These are phyloP conservation scores for Jacaranda mimosifolia DNA, from an alignment of 257 asterid genomes.

Conservation along the genomic window DNA sequence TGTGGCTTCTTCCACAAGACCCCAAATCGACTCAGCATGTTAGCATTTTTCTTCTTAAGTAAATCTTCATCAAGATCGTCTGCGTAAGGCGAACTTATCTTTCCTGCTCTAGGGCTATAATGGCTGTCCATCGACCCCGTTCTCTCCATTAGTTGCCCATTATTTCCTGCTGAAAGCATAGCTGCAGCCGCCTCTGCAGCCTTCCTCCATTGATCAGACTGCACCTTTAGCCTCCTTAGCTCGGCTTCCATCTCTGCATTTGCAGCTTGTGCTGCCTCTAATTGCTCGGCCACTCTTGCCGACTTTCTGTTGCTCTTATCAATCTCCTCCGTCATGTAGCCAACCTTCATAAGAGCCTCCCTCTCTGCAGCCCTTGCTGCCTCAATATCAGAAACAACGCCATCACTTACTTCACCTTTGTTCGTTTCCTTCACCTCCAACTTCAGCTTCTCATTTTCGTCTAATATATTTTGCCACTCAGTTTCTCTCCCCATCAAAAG, in stretches of 20 bases:
- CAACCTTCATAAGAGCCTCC: conserved; percentile 66
- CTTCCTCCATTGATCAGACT: conserved; percentile 97
- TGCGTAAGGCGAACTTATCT: conserved; percentile 61
- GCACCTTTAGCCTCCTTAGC: conserved; percentile 80
- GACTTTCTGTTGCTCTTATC: conserved; percentile 67
- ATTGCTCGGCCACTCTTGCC: conserved; percentile 61
- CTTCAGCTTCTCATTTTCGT: conserved; percentile 68
- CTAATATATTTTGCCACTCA: conserved; percentile 47
- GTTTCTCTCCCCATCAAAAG: conserved; percentile 58
- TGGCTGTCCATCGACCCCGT: conserved; percentile 82
- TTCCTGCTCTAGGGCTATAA: conserved; percentile 63
- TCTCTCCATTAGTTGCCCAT: conserved; percentile 75
- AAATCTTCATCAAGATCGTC: conserved; percentile 79
- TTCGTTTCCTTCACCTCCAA: conserved; percentile 42
- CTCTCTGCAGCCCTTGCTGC: conserved; percentile 65
- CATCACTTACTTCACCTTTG: conserved; percentile 38
- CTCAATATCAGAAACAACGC: conserved; percentile 47
- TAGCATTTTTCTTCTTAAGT: conserved; percentile 81
- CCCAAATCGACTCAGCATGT: conserved; percentile 80
- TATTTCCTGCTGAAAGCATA: conserved; percentile 78
- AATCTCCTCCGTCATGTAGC: conserved; percentile 65
- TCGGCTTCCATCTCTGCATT: conserved; percentile 85
- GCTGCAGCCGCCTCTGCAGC: conserved; percentile 98
- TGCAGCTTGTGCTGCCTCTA: conserved; percentile 73
- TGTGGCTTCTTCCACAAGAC: conserved; percentile 90